Percentiles rank a stretch among this genome's conserved stretches.
phyloP scores from a whole-genome alignment of 208 protist species.

The Naegleria gruberi region DNA sequence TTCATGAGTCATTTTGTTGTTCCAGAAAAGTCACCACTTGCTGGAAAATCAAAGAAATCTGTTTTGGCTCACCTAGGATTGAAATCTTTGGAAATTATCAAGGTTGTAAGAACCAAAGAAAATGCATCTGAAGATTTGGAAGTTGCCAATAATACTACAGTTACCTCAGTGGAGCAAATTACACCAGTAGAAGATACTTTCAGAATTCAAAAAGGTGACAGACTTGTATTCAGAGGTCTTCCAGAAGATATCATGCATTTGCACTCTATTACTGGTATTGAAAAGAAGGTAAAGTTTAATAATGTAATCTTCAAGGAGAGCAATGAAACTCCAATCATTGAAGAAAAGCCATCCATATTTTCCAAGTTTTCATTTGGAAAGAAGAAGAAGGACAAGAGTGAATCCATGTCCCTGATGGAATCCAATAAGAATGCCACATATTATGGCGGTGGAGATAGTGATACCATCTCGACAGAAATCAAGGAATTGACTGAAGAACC shows the following conservation, averaged over 20 bases:
- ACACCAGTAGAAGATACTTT: not conserved
- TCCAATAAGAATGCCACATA: not conserved
- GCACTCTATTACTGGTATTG: not conserved
- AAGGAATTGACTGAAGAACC: no score
- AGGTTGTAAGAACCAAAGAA: not conserved
- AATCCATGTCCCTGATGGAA: not conserved
- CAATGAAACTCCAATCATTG: no score
- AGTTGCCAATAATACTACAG: not conserved
- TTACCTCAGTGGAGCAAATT: not conserved
- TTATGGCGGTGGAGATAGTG: not conserved
- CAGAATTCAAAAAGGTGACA: not conserved
- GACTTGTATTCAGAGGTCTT: not conserved
- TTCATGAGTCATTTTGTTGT: not conserved
- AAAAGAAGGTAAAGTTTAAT: not conserved
- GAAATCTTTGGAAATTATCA: not conserved
- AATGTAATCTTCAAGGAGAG: not conserved
- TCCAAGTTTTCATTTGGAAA: not conserved
- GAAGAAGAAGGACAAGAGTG: not conserved
- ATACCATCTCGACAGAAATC: not conserved
- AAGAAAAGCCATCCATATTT: no score
- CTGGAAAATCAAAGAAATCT: not conserved
- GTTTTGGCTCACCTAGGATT: not conserved
- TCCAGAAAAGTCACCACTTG: not conserved
- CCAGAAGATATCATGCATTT: not conserved
- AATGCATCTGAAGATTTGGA: not conserved